These are phyloP conservation scores for rapeseed (Brassica napus) DNA, from an alignment of 345 rosid species.

Conservation along the genomic window DNA sequence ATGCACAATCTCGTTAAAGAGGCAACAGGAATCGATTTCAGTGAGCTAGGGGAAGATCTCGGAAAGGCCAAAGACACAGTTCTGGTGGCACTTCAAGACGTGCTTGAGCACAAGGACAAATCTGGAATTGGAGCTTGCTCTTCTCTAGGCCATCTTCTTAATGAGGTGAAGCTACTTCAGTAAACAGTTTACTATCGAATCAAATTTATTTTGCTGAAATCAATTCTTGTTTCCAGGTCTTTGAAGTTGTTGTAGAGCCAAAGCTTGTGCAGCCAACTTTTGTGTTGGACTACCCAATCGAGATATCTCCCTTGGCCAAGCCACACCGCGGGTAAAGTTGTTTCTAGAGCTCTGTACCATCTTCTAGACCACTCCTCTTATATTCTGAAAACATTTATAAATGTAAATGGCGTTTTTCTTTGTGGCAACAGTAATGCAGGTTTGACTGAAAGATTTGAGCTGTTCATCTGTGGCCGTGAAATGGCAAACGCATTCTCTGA, in stretches of 20 bases:
- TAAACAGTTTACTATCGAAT: neutral
- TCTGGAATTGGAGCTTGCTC: conserved; percentile 66
- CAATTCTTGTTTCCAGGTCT: conserved; percentile 53
- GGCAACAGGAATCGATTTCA: conserved; percentile 69
- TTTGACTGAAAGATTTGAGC: conserved; percentile 95
- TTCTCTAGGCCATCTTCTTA: conserved; percentile 84
- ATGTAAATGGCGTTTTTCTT: neutral
- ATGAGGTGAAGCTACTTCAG: conserved; percentile 59
- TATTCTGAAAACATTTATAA: conserved; percentile 1
- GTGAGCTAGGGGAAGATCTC: conserved; percentile 57
- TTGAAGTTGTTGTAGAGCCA: conserved; percentile 86
- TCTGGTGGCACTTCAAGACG: conserved; percentile 53
- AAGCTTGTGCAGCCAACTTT: conserved; percentile 94
- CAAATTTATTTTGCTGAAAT: conserved; percentile 14
- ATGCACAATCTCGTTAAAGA: conserved; percentile 95
- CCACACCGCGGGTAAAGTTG: conserved; percentile 72
- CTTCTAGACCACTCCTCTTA: conserved; percentile 15
- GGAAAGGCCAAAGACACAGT: conserved; percentile 61
- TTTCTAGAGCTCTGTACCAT: conserved; percentile 10
- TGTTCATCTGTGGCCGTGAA: conserved; percentile 94
- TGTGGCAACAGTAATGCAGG: conserved; percentile 50
- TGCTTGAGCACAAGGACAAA: conserved; percentile 69
- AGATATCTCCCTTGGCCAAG: conserved; percentile 95
- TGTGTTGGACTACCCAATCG: conserved; percentile 91
- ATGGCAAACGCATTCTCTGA: conserved; percentile 96